Percentiles rank a stretch among this genome's conserved stretches.
These are phyloP conservation scores for Camelina neglecta DNA, from an alignment of 345 rosid genomes.

Conservation along the genomic window DNA sequence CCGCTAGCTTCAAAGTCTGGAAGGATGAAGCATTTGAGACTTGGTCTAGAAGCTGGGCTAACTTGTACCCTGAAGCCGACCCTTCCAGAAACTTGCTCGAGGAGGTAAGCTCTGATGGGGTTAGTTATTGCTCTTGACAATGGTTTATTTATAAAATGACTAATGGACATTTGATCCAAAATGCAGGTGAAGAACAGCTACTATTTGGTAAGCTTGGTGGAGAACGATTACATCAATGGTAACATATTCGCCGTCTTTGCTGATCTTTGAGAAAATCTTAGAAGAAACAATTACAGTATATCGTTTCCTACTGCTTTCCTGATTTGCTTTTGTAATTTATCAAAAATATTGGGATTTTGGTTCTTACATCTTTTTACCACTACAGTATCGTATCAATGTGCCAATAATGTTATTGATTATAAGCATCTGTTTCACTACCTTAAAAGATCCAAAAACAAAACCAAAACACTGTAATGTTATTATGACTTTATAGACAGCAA, in stretches of 20 bases:
- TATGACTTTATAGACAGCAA: neutral
- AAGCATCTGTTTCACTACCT: constrained; percentile 35
- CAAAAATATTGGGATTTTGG: constrained; percentile 31
- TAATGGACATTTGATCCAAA: neutral
- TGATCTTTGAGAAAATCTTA: constrained; percentile 51
- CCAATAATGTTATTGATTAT: constrained; percentile 25
- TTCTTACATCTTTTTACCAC: constrained; percentile 8
- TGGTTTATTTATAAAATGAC: neutral
- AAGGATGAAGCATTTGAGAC: constrained; percentile 93
- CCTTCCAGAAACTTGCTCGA: constrained; percentile 63
- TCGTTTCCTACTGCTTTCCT: constrained; percentile 21
- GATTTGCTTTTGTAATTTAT: constrained; percentile 21
- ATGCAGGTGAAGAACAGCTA: constrained; percentile 67
- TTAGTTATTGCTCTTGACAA: neutral
- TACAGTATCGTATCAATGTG: constrained; percentile 34
- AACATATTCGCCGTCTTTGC: constrained; percentile 68
- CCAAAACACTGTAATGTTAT: neutral
- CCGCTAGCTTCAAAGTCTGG: constrained; percentile 80
- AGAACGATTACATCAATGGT: constrained; percentile 71
- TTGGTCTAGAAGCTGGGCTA: constrained; percentile 88
- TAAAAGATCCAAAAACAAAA: constrained; percentile 1
- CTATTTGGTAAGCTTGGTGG: constrained; percentile 84
- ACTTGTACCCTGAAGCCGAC: constrained; percentile 66
- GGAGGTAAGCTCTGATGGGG: constrained; percentile 22
- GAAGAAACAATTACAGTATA: neutral